phyloP scores from a whole-genome alignment of 2,329 filamentous ascomycete genomes.

The Leptographium galeiforme region DNA sequence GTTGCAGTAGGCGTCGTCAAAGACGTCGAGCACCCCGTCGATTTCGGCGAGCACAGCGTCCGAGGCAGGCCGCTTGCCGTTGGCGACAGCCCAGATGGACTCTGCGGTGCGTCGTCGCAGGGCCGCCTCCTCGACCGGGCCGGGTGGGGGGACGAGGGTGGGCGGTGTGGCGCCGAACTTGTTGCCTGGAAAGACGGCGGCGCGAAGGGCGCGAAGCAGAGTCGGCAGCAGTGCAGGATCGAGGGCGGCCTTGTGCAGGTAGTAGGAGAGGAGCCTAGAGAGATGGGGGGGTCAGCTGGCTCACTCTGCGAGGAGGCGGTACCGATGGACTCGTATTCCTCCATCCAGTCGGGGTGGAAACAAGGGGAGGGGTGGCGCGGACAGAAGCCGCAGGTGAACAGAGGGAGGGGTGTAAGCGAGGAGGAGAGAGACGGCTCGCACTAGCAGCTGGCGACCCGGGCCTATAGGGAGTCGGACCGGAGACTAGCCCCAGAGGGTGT shows the following conservation, averaged over 20 bases:
- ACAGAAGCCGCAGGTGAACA: neutral
- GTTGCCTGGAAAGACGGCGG: constrained; percentile 78
- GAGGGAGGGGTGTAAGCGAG: neutral
- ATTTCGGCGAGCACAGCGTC: constrained; percentile 37
- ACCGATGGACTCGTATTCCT: too few relatives aligned
- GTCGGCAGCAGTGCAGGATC: constrained; percentile 51
- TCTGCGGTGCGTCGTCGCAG: constrained; percentile 32
- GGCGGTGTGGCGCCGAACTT: constrained; percentile 44
- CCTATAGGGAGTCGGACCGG: neutral
- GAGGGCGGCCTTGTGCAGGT: constrained; percentile 42
- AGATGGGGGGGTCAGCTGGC: neutral
- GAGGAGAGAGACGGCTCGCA: neutral
- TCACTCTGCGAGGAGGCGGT: too few relatives aligned
- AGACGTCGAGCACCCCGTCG: constrained; percentile 55
- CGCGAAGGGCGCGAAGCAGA: constrained; percentile 58
- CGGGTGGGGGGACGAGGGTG: constrained; percentile 44
- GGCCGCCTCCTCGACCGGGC: constrained; percentile 42
- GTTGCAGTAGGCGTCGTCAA: constrained; percentile 79
- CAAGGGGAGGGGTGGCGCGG: too few relatives aligned
- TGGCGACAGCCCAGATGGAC: neutral
- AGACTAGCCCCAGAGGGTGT: neutral
- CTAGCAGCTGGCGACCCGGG: neutral
- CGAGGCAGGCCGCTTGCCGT: neutral
- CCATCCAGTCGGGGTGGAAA: neutral
- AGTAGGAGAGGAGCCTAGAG: constrained; percentile 43